A percentile compares a stretch with the other conserved stretches of the same genome.
Conservation (phyloP, 352 stramenopile genomes). For the Phytophthora vignae region DNA sequence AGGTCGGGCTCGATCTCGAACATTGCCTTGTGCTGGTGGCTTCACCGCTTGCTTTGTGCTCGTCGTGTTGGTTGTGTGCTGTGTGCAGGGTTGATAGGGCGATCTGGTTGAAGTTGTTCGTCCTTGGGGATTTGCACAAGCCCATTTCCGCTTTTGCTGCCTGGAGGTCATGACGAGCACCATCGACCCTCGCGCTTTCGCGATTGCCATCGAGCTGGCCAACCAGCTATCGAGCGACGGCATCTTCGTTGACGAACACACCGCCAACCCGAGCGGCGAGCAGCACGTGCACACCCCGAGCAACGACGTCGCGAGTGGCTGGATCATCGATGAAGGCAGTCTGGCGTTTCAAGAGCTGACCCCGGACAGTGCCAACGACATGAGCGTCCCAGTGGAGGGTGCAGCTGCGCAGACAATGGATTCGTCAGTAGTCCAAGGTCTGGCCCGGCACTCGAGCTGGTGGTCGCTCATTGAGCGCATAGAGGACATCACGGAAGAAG, state of each 20-base stretch:
- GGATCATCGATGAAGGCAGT: slow-evolving; percentile 3
- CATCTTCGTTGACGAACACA: slow-evolving; percentile 22
- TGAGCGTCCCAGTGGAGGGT: not conserved
- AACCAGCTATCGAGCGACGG: slow-evolving; percentile 29
- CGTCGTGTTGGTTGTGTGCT: not conserved
- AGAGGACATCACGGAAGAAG: slow-evolving; percentile 14
- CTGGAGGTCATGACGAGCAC: slow-evolving; percentile 13
- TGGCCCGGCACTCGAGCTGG: slow-evolving; percentile 10
- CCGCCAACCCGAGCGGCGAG: not conserved
- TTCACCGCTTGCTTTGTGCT: too few relatives aligned
- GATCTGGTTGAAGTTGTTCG: not conserved
- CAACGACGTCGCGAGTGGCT: not conserved
- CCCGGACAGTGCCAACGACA: slow-evolving; percentile 1
- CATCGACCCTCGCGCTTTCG: slow-evolving; percentile 22
- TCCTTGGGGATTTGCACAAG: too few relatives aligned
- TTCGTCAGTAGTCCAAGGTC: not conserved
- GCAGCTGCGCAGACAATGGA: not conserved
- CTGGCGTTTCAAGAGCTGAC: not conserved
- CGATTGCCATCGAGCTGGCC: slow-evolving; percentile 24
- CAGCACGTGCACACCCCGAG: not conserved
- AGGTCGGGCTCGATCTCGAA: not conserved
- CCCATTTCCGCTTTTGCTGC: slow-evolving; percentile 14
- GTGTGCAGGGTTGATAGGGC: not conserved
- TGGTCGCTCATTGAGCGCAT: slow-evolving; percentile 23
- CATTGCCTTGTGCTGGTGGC: too few relatives aligned